Percentiles rank a stretch among this genome's conserved stretches.
These are phyloP conservation scores for Penicillium sp. DNA, from an alignment of 2,329 filamentous ascomycete species.

Conservation along the genomic window DNA sequence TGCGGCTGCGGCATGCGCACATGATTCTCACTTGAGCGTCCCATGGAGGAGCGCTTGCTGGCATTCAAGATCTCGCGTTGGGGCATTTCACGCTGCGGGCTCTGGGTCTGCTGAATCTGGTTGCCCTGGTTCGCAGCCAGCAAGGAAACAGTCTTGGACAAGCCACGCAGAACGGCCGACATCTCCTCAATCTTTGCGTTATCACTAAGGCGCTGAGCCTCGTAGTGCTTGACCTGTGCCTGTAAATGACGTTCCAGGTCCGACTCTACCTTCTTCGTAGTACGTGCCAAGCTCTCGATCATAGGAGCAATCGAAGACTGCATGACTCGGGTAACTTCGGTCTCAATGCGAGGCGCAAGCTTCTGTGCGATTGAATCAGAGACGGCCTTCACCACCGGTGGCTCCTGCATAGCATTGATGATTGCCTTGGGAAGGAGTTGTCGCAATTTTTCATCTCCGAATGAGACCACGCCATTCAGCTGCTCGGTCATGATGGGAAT, in stretches of 20 bases:
- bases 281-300: slow-evolving; percentile 64
- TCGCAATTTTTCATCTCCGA: slow-evolving; percentile 73
- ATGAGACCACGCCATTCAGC: slow-evolving; percentile 65
- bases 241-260: slow-evolving; percentile 65
- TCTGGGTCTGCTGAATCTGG: slow-evolving; percentile 30
- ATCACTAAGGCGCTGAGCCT: slow-evolving; percentile 54
- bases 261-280: slow-evolving; percentile 65
- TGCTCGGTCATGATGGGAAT: slow-evolving; percentile 72
- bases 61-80: neutral
- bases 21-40: slow-evolving; percentile 25
- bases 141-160: slow-evolving; percentile 53
- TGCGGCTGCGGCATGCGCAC: slow-evolving; percentile 21
- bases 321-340: slow-evolving; percentile 63
- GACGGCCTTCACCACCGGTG: slow-evolving; percentile 69
- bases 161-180: slow-evolving; percentile 51
- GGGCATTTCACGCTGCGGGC: neutral
- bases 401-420: slow-evolving; percentile 67
- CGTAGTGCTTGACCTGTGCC: slow-evolving; percentile 53
- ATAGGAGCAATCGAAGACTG: slow-evolving; percentile 64
- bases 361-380: slow-evolving; percentile 69
- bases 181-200: slow-evolving; percentile 62
- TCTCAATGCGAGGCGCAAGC: slow-evolving; percentile 67
- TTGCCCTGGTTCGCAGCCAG: slow-evolving; percentile 46
- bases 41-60: slow-evolving; percentile 29
- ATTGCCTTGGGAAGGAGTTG: slow-evolving; percentile 67